Conservation (phyloP, 768 basidiomycete species). For the Mycena floridula region DNA sequence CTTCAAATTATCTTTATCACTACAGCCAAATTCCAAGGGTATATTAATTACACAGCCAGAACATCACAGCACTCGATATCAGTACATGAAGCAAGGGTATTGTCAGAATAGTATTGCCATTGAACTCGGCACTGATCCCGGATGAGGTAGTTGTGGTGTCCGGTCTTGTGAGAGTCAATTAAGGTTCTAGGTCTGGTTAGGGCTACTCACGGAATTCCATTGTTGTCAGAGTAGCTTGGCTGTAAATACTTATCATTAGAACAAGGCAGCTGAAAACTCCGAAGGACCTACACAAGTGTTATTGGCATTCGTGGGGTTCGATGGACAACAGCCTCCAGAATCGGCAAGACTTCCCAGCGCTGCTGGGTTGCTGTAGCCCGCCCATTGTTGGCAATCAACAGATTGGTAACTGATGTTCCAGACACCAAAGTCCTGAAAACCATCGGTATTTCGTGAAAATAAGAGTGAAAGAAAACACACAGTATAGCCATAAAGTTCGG, state of each 20-base stretch:
- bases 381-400: slow-evolving; percentile 63
- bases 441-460: background rate
- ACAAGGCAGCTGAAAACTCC: slow-evolving; percentile 4
- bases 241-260: slow-evolving; percentile 49
- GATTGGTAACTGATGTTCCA: slow-evolving; percentile 75
- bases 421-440: slow-evolving; percentile 69
- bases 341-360: slow-evolving; percentile 64
- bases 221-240: slow-evolving; percentile 66
- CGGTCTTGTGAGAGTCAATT: slow-evolving; percentile 23
- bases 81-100: slow-evolving; percentile 2
- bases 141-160: slow-evolving; percentile 32
- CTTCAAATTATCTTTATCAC: slow-evolving; percentile 1
- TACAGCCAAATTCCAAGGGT: background rate
- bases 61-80: background rate
- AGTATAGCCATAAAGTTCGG: slow-evolving; percentile 55
- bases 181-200: slow-evolving; percentile 2
- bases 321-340: slow-evolving; percentile 70
- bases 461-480: slow-evolving; percentile 12
- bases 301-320: slow-evolving; percentile 58
- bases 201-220: slow-evolving; percentile 54
- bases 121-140: no score
- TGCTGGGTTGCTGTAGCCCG: slow-evolving; percentile 47
- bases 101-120: no score
- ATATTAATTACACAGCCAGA: no score
- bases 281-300: slow-evolving; percentile 28